A percentile compares a stretch with the other conserved stretches of the same genome.
Conservation (phyloP, 1,284 basidiomycete genomes). For the Malassezia slooffiae region DNA sequence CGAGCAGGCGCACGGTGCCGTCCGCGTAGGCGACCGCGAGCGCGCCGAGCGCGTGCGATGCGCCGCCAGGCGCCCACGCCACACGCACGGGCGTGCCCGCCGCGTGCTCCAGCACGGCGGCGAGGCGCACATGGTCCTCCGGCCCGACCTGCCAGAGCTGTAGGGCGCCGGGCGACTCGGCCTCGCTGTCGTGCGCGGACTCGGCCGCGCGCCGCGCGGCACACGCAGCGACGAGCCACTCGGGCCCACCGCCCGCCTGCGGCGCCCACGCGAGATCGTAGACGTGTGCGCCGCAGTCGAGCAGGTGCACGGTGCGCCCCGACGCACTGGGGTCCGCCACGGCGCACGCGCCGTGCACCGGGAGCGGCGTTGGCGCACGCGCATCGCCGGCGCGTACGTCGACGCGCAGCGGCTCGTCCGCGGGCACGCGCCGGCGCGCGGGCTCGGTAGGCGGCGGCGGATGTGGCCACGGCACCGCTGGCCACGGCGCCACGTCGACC, state of each 20-base stretch:
- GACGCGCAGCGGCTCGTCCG: not conserved
- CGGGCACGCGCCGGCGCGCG: not conserved
- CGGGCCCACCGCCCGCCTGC: not conserved
- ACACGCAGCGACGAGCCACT: constrained; percentile 7
- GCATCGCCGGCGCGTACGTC: not conserved
- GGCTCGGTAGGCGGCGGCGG: not conserved
- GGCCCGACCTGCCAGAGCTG: constrained; percentile 5
- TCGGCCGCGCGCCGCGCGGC: not conserved
- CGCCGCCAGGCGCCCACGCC: not conserved
- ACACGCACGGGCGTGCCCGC: constrained; percentile 4
- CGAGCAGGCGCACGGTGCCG: constrained; percentile 4
- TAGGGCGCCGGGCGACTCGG: not conserved
- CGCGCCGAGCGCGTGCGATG: not conserved
- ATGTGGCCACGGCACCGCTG: not conserved
- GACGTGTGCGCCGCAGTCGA: constrained; percentile 9
- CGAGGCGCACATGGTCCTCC: not conserved
- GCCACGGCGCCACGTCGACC: constrained; percentile 3
- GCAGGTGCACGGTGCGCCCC: not conserved
- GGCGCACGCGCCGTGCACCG: not conserved
- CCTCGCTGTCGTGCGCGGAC: not conserved
- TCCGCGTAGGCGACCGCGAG: constrained; percentile 4
- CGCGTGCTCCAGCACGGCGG: not conserved
- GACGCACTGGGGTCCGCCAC: not conserved
- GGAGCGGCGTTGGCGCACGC: not conserved
- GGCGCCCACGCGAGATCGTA: constrained; percentile 14